Evolutionary conservation across 2,329 filamentous ascomycete species (phyloP).

Genomic region (Neoarthrinium moseri): DNA sequence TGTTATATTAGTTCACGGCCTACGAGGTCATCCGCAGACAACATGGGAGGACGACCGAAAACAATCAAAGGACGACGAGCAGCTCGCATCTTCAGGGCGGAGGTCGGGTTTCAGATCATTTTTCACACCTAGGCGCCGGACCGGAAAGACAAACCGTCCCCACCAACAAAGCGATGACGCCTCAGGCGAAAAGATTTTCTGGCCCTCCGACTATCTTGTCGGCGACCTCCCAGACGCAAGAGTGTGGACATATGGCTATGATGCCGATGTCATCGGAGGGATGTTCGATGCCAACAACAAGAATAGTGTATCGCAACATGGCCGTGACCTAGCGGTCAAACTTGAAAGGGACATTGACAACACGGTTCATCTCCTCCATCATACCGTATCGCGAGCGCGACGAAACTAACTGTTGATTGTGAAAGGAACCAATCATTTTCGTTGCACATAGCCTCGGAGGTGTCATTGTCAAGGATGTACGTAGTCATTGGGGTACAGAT

Average conservation of each 20-base stretch:
- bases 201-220: conserved; percentile 34
- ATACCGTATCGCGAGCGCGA: too few relatives aligned
- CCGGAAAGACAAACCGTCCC: neutral
- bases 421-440: conserved; percentile 31
- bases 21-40: conserved; percentile 30
- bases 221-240: conserved; percentile 32
- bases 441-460: conserved; percentile 37
- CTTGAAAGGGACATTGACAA: conserved; percentile 31
- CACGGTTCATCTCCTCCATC: conserved; percentile 21
- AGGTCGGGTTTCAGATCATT: neutral
- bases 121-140: neutral
- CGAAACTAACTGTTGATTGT: conserved; percentile 7
- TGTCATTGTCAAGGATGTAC: conserved; percentile 35
- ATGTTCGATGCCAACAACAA: conserved; percentile 34
- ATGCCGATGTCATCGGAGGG: conserved; percentile 33
- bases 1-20: conserved; percentile 34
- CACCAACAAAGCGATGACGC: conserved; percentile 12
- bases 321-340: conserved; percentile 24
- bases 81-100: neutral
- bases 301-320: conserved; percentile 36
- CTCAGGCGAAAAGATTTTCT: conserved; percentile 24
- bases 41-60: conserved; percentile 27
- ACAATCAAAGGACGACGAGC: conserved; percentile 5
- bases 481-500: neutral
- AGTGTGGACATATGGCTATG: conserved; percentile 40